These are phyloP conservation scores for Ustilago crameri DNA, from an alignment of 1,284 basidiomycete genomes.

Conservation along the genomic window DNA sequence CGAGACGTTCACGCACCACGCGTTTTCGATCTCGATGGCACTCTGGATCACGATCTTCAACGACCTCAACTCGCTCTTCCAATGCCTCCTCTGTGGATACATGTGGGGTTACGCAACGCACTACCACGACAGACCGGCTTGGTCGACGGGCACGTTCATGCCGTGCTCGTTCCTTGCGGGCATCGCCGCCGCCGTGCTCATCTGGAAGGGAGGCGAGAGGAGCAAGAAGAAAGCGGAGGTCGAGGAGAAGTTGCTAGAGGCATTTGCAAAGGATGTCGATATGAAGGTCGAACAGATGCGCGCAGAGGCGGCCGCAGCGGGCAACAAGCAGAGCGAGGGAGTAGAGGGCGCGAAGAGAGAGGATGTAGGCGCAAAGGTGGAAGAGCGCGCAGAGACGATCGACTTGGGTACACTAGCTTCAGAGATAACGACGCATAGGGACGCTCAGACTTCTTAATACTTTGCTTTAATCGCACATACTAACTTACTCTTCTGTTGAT, in stretches of 20 bases:
- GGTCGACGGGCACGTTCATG: conserved; percentile 76
- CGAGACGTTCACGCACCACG: conserved; percentile 82
- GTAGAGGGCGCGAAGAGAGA: background rate
- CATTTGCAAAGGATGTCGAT: conserved; percentile 43
- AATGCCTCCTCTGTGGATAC: conserved; percentile 67
- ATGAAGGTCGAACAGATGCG: conserved; percentile 21
- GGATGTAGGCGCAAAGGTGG: background rate
- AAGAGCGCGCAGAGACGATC: background rate
- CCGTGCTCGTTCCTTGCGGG: conserved; percentile 81
- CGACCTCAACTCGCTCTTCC: conserved; percentile 84
- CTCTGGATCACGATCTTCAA: conserved; percentile 72
- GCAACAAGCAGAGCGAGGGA: background rate
- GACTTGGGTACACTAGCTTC: background rate
- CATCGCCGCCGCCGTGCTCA: conserved; percentile 78
- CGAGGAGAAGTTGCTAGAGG: conserved; percentile 74
- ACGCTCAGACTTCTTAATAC: background rate
- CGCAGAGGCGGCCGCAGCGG: background rate
- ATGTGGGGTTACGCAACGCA: conserved; percentile 68
- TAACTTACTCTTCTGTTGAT: too few relatives aligned
- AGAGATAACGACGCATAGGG: conserved; percentile 5
- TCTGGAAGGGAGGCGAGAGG: conserved; percentile 79
- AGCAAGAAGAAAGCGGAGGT: conserved; percentile 82
- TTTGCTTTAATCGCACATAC: too few relatives aligned
- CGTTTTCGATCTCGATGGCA: conserved; percentile 74
- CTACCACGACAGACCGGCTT: conserved; percentile 69